Base-by-base conservation (phyloP, 352 stramenopile species). In the Aphanomyces stellatus region DNA sequence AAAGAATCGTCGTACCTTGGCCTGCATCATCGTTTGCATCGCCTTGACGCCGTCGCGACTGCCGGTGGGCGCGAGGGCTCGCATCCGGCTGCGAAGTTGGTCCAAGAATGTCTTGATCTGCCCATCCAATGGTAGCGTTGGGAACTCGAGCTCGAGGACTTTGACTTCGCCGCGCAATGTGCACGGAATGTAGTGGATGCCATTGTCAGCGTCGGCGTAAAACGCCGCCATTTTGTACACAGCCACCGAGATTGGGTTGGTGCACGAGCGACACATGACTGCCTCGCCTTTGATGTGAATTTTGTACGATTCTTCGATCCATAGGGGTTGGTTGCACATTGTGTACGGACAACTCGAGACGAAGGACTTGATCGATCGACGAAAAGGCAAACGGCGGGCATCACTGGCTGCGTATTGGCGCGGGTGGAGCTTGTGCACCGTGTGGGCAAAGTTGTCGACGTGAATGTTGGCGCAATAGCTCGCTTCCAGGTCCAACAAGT, bases 381-480 rank as follows among this genome's bases (percentile, higher is more conserved):
- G 30, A 30, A 34, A 33, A n/a, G 19, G 10, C 7, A 22, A 13
- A n/a, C 10, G 15, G 25, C 41, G 28, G 5, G 6, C 24, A 13
- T 43, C 51, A 11, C 15, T 3, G 3, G 27, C 13, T n/a, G 35
- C 22, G 60, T 67, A 67, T 22, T 56, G 6, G 2, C 51, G 5
- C 2, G 60, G 60, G 27, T 67, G 60, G 11, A 67, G 49, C 30
- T 41, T 30, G 25, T 67, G 60, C 41, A 67, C 60, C 11, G 49
- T 67, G 42, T 67, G 60, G 5, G 60, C 60, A 67, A 67, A 67
- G 49, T 67, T 67, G 43, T 51, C 30, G 10, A 25, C 10, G 24
- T 41, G 4, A 27, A 49, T 40, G 49, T 56, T 57, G 19, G 30
- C 33, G 49, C 49, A 57, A 37, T 67, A 67, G 33, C 57, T 41